phyloP scores from a whole-genome alignment of 2,329 filamentous ascomycete genomes.

The Verticillium nubilum region DNA sequence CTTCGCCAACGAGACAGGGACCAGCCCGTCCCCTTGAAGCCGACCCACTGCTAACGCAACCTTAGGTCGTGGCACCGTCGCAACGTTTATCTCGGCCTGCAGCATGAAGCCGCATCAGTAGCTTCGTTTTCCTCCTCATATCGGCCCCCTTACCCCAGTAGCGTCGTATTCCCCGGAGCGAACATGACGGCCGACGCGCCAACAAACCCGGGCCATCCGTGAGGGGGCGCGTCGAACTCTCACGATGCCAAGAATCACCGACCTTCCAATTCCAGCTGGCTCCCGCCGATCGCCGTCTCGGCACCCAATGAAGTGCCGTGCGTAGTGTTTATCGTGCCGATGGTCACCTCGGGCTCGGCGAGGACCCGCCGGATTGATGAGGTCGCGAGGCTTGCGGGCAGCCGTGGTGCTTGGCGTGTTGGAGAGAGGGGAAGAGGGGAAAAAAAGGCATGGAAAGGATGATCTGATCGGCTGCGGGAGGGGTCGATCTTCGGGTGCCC shows the following conservation, averaged over 20 bases:
- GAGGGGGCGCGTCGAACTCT: neutral
- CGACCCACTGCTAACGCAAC: neutral
- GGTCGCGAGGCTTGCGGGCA: neutral
- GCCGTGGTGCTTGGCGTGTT: neutral
- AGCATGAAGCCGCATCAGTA: neutral
- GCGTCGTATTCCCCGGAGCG: neutral
- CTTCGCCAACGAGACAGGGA: no score
- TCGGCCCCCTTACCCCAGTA: neutral
- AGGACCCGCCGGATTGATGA: neutral
- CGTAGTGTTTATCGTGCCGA: neutral
- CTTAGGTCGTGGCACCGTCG: neutral
- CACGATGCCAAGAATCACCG: neutral
- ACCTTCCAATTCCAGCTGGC: neutral
- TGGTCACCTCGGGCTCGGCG: neutral
- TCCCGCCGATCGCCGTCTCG: neutral
- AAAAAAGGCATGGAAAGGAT: no score
- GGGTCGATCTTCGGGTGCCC: no score
- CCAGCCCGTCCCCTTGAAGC: no score
- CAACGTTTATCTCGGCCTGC: neutral
- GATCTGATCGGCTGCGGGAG: no score
- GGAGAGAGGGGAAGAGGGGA: neutral
- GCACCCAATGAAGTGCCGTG: neutral
- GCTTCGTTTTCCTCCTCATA: neutral
- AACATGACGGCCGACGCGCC: neutral
- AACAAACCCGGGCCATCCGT: neutral